A percentile compares a stretch with the other conserved stretches of the same genome.
Conservation (phyloP, 441 rosid species). For the Pelargonium citronellum region DNA sequence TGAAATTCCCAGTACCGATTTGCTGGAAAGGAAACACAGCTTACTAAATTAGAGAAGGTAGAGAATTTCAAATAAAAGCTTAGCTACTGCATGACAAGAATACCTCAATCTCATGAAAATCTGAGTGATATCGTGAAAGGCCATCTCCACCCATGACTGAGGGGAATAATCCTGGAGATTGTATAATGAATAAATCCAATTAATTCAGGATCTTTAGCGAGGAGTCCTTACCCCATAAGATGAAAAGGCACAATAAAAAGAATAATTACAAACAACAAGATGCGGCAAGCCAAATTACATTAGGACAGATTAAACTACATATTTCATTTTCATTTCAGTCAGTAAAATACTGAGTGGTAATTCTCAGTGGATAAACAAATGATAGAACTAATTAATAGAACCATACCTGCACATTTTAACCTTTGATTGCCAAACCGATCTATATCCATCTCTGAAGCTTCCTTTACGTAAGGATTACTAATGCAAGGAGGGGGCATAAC, state of each 20-base stretch:
- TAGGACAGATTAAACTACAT: neutral
- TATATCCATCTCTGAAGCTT: slow-evolving; percentile 41
- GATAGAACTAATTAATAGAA: slow-evolving; percentile 9
- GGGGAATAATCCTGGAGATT: slow-evolving; percentile 56
- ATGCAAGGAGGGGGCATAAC: slow-evolving; percentile 93
- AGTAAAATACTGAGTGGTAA: neutral
- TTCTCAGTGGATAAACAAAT: neutral
- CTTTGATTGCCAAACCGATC: slow-evolving; percentile 75
- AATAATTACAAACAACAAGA: neutral
- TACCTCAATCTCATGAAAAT: slow-evolving; percentile 82
- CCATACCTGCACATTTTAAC: slow-evolving; percentile 72
- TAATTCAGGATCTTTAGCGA: neutral
- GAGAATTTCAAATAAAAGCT: neutral
- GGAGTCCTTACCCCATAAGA: neutral
- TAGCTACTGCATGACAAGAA: neutral
- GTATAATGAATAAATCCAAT: neutral
- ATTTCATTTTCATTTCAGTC: neutral
- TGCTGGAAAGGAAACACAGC: slow-evolving; percentile 40
- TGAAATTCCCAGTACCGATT: slow-evolving; percentile 84
- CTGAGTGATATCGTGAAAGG: slow-evolving; percentile 80
- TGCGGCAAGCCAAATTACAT: neutral
- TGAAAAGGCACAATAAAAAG: neutral
- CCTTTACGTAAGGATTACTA: slow-evolving; percentile 64
- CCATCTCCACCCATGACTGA: slow-evolving; percentile 56
- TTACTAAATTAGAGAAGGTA: slow-evolving; percentile 5